Conservation (phyloP, 495 filamentous ascomycete species). For the Trichoderma reesei region DNA sequence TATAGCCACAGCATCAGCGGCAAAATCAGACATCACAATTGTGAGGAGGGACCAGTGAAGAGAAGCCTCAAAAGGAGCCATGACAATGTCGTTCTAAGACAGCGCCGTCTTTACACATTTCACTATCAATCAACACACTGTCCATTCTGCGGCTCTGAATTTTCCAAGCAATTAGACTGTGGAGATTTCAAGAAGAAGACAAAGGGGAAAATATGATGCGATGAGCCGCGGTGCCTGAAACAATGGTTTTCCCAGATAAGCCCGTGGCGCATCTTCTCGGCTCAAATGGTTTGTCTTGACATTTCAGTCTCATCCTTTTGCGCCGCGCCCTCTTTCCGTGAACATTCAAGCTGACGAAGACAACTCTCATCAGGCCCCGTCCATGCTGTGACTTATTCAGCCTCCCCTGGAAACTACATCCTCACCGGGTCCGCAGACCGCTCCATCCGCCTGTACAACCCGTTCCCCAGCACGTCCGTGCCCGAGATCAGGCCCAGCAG, state of each 20-base stretch:
- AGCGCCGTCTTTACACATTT: neutral
- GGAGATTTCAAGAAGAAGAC: neutral
- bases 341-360: neutral
- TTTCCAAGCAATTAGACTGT: neutral
- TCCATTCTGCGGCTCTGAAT: neutral
- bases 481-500: conserved; percentile 14
- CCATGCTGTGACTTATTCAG: conserved; percentile 63
- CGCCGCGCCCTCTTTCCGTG: neutral
- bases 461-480: conserved; percentile 34
- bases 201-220: neutral
- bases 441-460: conserved; percentile 70
- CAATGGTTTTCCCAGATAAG: conserved; percentile 31
- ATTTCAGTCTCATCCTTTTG: neutral
- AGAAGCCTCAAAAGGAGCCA: neutral
- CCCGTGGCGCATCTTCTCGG: conserved; percentile 35
- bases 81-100: neutral
- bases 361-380: conserved; percentile 45
- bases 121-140: neutral
- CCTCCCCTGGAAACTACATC: conserved; percentile 61
- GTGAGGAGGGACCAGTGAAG: neutral
- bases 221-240: conserved; percentile 1
- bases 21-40: no score
- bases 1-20: no score
- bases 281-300: conserved; percentile 27
- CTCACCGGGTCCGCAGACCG: conserved; percentile 84